Base-by-base conservation (phyloP, 2,329 filamentous ascomycete genomes). In the Aschersonia sp. region DNA sequence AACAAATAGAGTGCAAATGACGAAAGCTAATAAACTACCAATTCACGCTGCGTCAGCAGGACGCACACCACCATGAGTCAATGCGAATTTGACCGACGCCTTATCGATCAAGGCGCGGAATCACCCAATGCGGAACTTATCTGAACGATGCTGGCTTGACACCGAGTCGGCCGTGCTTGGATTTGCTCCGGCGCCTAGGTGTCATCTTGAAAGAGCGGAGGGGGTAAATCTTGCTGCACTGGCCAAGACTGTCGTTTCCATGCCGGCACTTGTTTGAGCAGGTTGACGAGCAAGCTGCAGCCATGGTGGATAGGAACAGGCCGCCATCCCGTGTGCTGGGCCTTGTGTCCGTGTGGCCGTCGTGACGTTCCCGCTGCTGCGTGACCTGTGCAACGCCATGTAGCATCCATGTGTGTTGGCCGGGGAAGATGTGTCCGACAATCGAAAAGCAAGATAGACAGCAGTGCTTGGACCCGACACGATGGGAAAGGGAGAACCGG, bases 301-400 rank as follows among this genome's bases (percentile, higher is more conserved):
- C 40, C 6, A 20, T 29, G 30, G 46, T 45, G 45, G 45, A 40
- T 47, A 43, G 45, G n/a, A 38, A 44, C 48, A 30, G 44, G 20
- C 41, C 44, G 45, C 47, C 49, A 47, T 41, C 48, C 44, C 44
- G 20, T 51, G 45, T 49, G 46, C 45, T 47, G 48, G 49, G 43
- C 47, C 40, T 30, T 46, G 47, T 48, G 48, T 20, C 20, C 20
- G 20, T 20, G 20, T 20, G 20, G 20, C 20, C 12, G 46, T 45
- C 30, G 48, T 50, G 48, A 47, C 48, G 46, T 50, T 51, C 28
- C 43, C 40, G 48, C 51, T 45, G 45, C 47, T 44, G 28, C 46
- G 9, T 48, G 46, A 48, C 50, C 43, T 44, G 48, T 50, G 48
- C 46, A 29, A 31, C 42, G 32, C 12, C 47, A 29, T 35, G 30